Base-by-base conservation (phyloP, 164 flowering plant genomes). In the Euptelea pleiosperma region DNA sequence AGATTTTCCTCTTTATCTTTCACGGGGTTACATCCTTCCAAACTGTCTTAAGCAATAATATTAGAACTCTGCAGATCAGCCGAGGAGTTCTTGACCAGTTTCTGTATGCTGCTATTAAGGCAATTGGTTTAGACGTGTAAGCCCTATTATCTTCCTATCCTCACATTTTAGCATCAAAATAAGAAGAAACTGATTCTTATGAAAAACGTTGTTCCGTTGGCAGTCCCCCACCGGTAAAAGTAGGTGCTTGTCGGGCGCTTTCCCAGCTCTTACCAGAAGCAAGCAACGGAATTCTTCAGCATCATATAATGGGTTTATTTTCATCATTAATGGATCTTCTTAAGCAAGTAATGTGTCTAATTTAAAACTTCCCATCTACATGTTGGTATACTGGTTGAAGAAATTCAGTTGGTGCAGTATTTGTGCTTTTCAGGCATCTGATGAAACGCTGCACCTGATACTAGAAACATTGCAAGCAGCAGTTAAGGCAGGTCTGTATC, bases 221-320 rank as follows among this genome's bases (percentile, higher is more conserved):
- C 83, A 94, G 97, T 43, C 86, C 95, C 21, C 80, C 95, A 53
- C 85, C 95, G 30, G 91, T 94, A 18, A 88, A 82, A 80, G 93
- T 94, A 9, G 97, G 96, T 68, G 89, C 97, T 42, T 91, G 99
- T 68, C 82, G 79, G 29, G 88, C 96, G 50, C 82, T 94, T 45
- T 77, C 88, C 11, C 82, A 83, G 65, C 91, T 94, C 44, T 68
- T 94, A 58, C 89, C 91, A 45, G 83, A 80, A 56, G 77, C 82
- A 44, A 75, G 76, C 52, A 70, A 57, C 50, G 80, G 55, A 36
- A 63, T 76, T 42, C 39, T 81, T 56, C 79, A 70, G 62, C 78
- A 83, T 37, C 85, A 86, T 58, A 44, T 91, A 37, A 62, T 77
- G 79, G 65, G 63, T 59, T 72, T 94, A 45, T 79, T 88, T 69